Evolutionary conservation across 176 grass and related monocot genomes (phyloP).

Genomic region (Aegilops umbellulata): DNA sequence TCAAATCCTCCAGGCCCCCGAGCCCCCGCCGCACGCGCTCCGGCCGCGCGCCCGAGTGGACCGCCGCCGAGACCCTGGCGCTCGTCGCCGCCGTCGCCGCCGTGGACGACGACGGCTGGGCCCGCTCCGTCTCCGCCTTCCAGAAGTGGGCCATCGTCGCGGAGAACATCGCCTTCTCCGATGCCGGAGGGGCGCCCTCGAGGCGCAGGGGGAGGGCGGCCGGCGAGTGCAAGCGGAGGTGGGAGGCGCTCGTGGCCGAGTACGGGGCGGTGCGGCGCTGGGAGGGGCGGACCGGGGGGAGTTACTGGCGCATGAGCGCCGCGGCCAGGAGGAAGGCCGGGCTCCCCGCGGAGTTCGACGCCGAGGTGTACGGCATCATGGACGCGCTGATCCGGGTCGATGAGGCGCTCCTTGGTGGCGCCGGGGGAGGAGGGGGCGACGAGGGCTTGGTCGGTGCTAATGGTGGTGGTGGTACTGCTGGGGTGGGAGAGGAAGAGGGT

Average conservation of each 20-base stretch:
- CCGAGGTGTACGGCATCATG: slow-evolving; percentile 65
- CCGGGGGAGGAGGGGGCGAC: not conserved
- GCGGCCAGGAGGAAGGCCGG: slow-evolving; percentile 50
- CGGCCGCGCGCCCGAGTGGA: slow-evolving; percentile 58
- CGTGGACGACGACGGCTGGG: slow-evolving; percentile 83
- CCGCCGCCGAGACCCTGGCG: slow-evolving; percentile 40
- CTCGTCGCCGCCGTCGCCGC: slow-evolving; percentile 50
- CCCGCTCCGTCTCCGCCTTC: slow-evolving; percentile 74
- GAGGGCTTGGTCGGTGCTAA: slow-evolving; percentile 18
- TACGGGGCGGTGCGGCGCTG: slow-evolving; percentile 51
- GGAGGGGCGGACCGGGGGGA: slow-evolving; percentile 38
- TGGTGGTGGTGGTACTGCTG: not conserved
- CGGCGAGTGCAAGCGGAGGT: slow-evolving; percentile 58
- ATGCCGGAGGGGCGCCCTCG: slow-evolving; percentile 1
- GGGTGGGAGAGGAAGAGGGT: not conserved
- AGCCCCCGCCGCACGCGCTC: slow-evolving; percentile 63
- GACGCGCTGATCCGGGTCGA: slow-evolving; percentile 69
- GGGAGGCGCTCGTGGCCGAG: slow-evolving; percentile 59
- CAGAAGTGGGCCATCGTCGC: slow-evolving; percentile 96
- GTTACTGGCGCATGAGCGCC: slow-evolving; percentile 56
- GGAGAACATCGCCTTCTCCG: slow-evolving; percentile 61
- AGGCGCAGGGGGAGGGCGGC: slow-evolving; percentile 44
- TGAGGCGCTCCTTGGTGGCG: slow-evolving; percentile 48
- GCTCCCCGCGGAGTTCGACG: slow-evolving; percentile 52
- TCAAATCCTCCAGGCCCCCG: slow-evolving; percentile 1